Evolutionary conservation across 1,284 basidiomycete species (phyloP).

Genomic region (Volvariella surrecta): DNA sequence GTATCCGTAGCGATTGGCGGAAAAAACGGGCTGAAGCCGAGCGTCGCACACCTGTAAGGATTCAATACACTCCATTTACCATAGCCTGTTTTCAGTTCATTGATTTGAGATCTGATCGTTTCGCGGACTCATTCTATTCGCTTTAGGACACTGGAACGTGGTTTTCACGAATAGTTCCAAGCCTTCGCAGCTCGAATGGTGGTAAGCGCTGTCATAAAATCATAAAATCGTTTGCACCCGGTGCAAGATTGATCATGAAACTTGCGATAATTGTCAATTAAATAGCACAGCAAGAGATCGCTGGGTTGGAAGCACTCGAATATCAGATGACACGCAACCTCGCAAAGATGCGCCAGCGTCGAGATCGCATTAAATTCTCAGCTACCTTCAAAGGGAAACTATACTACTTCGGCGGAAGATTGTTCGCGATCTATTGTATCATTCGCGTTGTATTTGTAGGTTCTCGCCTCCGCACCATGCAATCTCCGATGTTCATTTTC

Average conservation of each 20-base stretch:
- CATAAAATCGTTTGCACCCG: not conserved
- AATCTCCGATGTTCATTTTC: not conserved
- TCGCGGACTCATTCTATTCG: conserved; percentile 9
- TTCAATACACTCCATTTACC: not conserved
- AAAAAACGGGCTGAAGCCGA: conserved; percentile 28
- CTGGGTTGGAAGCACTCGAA: conserved; percentile 58
- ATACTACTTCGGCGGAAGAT: conserved; percentile 34
- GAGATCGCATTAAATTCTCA: conserved; percentile 40
- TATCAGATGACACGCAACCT: conserved; percentile 59
- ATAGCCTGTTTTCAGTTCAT: not conserved
- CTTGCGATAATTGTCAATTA: conserved; percentile 9
- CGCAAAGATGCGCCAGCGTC: conserved; percentile 38
- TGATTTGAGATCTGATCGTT: not conserved
- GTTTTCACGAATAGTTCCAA: conserved; percentile 39
- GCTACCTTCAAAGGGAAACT: conserved; percentile 47
- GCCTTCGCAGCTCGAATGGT: conserved; percentile 39
- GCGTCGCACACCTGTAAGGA: conserved; percentile 23
- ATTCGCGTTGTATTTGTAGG: conserved; percentile 57
- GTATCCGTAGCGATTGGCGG: conserved; percentile 41
- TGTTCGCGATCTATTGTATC: conserved; percentile 64
- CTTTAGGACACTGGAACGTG: conserved; percentile 26
- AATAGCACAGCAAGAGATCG: conserved; percentile 41
- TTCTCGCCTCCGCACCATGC: conserved; percentile 11
- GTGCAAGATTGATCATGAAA: not conserved
- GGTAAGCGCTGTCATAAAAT: conserved; percentile 22